phyloP scores from a whole-genome alignment of 78 protist species.

The Polysphondylium violaceum region DNA sequence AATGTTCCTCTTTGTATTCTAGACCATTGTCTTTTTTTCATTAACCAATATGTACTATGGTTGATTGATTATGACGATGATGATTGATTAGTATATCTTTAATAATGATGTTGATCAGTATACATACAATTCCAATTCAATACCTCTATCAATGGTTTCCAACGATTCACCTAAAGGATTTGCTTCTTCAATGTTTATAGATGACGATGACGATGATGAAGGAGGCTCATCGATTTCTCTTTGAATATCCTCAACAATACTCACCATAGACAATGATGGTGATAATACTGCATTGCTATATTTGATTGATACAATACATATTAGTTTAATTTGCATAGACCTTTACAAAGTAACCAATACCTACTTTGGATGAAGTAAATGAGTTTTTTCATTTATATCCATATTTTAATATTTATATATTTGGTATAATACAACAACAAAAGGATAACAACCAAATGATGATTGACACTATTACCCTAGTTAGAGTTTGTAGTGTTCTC shows the following conservation, averaged over 20 bases:
- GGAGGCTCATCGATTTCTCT: background rate
- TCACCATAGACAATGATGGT: background rate
- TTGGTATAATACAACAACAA: background rate
- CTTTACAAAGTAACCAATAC: background rate
- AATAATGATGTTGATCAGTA: background rate
- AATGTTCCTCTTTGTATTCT: slow-evolving; percentile 82
- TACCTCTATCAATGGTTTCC: slow-evolving; percentile 29
- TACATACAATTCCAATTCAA: slow-evolving; percentile 69
- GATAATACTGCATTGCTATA: no score
- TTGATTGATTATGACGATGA: background rate
- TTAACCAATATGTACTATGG: slow-evolving; percentile 66
- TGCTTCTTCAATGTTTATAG: no score
- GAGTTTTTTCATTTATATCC: slow-evolving; percentile 35
- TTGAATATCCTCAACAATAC: background rate
- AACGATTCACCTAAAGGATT: slow-evolving; percentile 26
- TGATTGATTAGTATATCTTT: background rate
- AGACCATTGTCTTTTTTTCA: slow-evolving; percentile 83
- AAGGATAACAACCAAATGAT: no score
- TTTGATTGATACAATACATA: background rate
- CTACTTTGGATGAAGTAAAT: slow-evolving; percentile 9
- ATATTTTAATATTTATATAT: background rate
- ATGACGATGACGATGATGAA: background rate
- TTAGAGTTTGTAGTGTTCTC: no score
- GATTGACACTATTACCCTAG: no score
- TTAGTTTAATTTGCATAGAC: background rate